These are phyloP conservation scores for Pelargonium exstipulatum DNA, from an alignment of 441 rosid genomes.

Conservation along the genomic window DNA sequence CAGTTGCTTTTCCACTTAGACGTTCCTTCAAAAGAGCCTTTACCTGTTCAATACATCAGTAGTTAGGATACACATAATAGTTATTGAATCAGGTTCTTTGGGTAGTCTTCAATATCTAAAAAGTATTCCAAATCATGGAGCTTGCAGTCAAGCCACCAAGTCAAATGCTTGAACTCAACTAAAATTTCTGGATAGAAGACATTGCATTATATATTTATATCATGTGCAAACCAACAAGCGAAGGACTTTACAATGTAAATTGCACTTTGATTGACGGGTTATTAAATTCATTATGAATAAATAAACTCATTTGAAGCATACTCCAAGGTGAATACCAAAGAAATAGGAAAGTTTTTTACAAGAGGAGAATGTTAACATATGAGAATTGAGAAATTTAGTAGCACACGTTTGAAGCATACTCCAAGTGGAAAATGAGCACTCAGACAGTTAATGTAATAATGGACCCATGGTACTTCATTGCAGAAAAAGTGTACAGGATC, in stretches of 20 bases:
- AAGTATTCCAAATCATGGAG: neutral
- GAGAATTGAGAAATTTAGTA: neutral
- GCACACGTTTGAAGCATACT: neutral
- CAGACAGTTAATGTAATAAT: neutral
- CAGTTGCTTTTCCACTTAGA: constrained; percentile 66
- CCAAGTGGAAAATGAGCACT: neutral
- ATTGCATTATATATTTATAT: neutral
- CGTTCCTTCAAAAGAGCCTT: constrained; percentile 87
- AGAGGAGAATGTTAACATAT: neutral
- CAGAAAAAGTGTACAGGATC: neutral
- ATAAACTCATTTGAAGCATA: neutral
- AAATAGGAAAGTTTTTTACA: neutral
- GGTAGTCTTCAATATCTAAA: neutral
- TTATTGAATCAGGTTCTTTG: constrained; percentile 7
- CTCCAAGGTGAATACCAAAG: neutral
- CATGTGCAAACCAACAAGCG: neutral
- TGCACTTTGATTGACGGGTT: neutral
- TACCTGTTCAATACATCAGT: constrained; percentile 38
- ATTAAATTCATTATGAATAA: neutral
- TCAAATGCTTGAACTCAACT: neutral
- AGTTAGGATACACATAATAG: neutral
- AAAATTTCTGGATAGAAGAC: neutral
- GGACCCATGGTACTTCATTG: neutral
- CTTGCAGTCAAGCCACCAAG: neutral
- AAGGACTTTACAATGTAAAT: neutral